Base-by-base conservation (phyloP, 2,329 filamentous ascomycete species). In the Aureobasidium sp. region DNA sequence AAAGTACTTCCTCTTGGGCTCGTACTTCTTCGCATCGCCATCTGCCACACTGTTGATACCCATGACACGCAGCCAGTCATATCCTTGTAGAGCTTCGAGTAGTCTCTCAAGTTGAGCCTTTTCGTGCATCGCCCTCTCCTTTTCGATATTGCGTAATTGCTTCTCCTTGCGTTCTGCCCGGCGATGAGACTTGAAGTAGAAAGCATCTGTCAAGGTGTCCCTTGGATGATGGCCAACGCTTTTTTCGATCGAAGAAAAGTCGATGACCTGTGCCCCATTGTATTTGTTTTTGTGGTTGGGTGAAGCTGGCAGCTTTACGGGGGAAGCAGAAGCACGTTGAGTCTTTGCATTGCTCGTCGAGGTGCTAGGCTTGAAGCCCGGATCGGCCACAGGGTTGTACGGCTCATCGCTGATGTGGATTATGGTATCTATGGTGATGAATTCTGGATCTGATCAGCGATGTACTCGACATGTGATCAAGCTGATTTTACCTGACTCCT, bases 51-150 rank as follows among this genome's bases (percentile, higher is more conserved):
- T 88, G 58, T 83, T 91, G 29, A 97, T 85, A 22, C 91, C 93
- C 83, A 98, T 90, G 3, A 90, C 80, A 57, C 87, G 84, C 54
- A 96, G 75, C 93, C 93, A 98, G 68, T 97, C 93, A 55, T 87
- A 88, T 2, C 91, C 88, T 66, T 89, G 86, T 1, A 98, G 77
- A 16, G 89, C 89, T 51, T 93, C 89, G 6, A 96, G 76, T 14
- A 85, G 70, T 6, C 80, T 74, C 57, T 85, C 81, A n/a, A 85
- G 68, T 60, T 84, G 79, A 41, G 79, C 75, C 60, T 84, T 83
- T 59, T 85, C 80, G 63, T 85, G 81, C 71, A 83, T 81, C 4
- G 81, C 80, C 30, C 79, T 72, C 64, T 85, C 81, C 57, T 79
- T 78, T 62, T 85, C 82, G 53, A 84, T 83, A 60, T 85, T 85